Conservation (phyloP, 2,329 filamentous ascomycete species). For the Dryadomyces quercivorus region DNA sequence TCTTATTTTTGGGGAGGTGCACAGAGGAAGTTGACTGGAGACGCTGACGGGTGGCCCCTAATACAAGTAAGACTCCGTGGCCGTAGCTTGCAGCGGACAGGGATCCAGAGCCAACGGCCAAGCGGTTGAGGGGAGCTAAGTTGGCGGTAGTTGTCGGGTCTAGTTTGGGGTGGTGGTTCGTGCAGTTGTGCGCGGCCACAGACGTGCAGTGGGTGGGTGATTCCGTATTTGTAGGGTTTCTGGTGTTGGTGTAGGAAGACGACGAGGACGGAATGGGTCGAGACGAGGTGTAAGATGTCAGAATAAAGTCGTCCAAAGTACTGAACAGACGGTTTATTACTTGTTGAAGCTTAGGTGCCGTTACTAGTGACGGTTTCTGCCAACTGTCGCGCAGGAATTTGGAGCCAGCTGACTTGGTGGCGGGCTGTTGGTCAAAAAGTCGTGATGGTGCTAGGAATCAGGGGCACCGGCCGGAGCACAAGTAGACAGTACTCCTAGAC, state of each 20-base stretch:
- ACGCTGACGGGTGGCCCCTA: neutral
- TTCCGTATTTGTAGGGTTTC: neutral
- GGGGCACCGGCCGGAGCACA: too few relatives aligned
- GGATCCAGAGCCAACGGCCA: neutral
- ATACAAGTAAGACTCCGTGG: too few relatives aligned
- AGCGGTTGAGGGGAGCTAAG: neutral
- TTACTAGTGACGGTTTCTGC: neutral
- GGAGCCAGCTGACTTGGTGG: too few relatives aligned
- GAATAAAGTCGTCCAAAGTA: too few relatives aligned
- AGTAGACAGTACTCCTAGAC: neutral
- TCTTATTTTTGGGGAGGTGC: conserved; percentile 1
- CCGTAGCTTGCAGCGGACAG: neutral
- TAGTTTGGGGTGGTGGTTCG: neutral
- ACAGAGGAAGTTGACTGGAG: neutral
- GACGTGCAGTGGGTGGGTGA: neutral
- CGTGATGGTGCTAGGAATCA: too few relatives aligned
- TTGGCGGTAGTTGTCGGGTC: conserved; percentile 3
- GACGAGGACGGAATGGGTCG: too few relatives aligned
- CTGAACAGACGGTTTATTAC: neutral
- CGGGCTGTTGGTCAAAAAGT: too few relatives aligned
- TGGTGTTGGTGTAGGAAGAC: too few relatives aligned
- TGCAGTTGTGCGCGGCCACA: neutral
- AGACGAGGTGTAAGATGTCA: too few relatives aligned
- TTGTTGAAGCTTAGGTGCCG: neutral
- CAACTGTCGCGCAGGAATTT: neutral